These are phyloP conservation scores for Blastocystis sp. DNA, from an alignment of 352 stramenopile genomes.

Conservation along the genomic window DNA sequence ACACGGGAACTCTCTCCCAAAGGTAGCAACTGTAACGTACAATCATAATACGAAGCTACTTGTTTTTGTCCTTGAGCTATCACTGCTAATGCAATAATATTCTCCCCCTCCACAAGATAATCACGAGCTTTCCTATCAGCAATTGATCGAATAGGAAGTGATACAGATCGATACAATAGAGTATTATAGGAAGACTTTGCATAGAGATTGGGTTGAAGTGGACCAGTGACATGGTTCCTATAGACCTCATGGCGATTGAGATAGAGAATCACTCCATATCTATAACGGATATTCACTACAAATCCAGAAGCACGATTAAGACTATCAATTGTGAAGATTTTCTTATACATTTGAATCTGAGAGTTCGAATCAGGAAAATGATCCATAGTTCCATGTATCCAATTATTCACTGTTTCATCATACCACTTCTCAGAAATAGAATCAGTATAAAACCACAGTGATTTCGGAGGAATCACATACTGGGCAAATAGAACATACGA, in stretches of 20 bases:
- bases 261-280: neutral
- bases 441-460: neutral
- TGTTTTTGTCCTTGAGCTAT: neutral
- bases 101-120: neutral
- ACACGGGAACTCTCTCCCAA: neutral
- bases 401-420: neutral
- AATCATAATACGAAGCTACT: neutral
- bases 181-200: neutral
- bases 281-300: neutral
- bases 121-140: neutral
- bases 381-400: neutral
- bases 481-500: neutral
- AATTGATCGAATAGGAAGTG: neutral
- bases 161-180: constrained; percentile 16
- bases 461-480: neutral
- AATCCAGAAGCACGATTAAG: neutral
- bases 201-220: neutral
- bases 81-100: neutral
- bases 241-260: constrained; percentile 31
- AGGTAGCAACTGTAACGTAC: neutral
- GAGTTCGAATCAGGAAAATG: neutral
- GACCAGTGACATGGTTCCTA: neutral
- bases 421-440: neutral
- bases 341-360: constrained; percentile 1
- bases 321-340: neutral